phyloP scores from a whole-genome alignment of 495 filamentous ascomycete species.

The Sporormia fimetaria region DNA sequence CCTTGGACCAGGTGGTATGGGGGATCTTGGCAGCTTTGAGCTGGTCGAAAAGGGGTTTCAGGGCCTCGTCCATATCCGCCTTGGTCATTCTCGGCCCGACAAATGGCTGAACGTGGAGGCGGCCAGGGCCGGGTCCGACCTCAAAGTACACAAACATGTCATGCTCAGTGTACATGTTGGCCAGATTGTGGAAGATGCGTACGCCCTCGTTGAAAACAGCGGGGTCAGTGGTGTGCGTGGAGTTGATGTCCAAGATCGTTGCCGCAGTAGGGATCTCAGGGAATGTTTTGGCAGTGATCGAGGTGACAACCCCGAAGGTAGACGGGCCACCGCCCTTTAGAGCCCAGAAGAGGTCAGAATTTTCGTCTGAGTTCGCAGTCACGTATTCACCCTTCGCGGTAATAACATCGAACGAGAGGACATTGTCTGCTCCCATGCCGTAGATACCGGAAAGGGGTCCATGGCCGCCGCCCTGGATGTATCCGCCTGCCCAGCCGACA shows the following conservation, averaged over 20 bases:
- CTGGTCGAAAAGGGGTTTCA: slow-evolving; percentile 39
- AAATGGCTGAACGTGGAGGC: slow-evolving; percentile 36
- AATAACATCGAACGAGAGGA: slow-evolving; percentile 20
- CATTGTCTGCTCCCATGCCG: slow-evolving; percentile 21
- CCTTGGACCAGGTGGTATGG: slow-evolving; percentile 30
- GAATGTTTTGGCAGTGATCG: slow-evolving; percentile 39
- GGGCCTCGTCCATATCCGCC: slow-evolving; percentile 32
- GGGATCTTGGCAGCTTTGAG: slow-evolving; percentile 32
- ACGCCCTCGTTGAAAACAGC: slow-evolving; percentile 39
- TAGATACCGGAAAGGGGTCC: slow-evolving; percentile 17
- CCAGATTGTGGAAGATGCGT: slow-evolving; percentile 36
- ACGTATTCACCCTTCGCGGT: slow-evolving; percentile 20
- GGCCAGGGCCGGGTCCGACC: slow-evolving; percentile 18
- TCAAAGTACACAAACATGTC: slow-evolving; percentile 43
- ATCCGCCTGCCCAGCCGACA: slow-evolving; percentile 17
- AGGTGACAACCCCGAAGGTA: slow-evolving; percentile 18
- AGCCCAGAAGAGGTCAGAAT: slow-evolving; percentile 23
- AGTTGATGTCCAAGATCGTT: slow-evolving; percentile 35
- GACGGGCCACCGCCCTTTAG: slow-evolving; percentile 20
- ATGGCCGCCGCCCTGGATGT: slow-evolving; percentile 22
- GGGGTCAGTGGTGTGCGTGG: slow-evolving; percentile 27
- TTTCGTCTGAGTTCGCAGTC: slow-evolving; percentile 16
- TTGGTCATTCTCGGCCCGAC: slow-evolving; percentile 37
- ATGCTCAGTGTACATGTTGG: slow-evolving; percentile 33
- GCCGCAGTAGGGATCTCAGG: slow-evolving; percentile 34